phyloP scores from a whole-genome alignment of 176 grass and related monocot species.

The Bonia amplexicaulis region DNA sequence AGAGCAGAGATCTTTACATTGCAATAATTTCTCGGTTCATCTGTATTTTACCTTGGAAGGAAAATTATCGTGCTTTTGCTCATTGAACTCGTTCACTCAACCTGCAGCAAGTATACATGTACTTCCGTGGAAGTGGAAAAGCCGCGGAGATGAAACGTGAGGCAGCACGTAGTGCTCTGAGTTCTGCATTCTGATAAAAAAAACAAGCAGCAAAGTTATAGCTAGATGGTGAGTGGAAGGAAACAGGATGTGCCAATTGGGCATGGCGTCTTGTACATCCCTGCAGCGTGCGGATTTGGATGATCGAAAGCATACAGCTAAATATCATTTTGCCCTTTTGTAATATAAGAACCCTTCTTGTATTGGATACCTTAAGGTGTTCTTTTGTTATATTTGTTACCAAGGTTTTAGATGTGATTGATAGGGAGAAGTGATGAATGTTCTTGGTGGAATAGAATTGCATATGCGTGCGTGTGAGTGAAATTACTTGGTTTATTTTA shows the following conservation, averaged over 20 bases:
- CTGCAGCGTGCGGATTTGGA: conserved; percentile 10
- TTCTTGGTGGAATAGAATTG: conserved; percentile 9
- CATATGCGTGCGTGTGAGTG: background rate
- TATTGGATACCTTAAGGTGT: background rate
- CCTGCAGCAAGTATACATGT: conserved; percentile 92
- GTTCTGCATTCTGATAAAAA: conserved; percentile 63
- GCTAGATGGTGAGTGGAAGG: conserved; percentile 21
- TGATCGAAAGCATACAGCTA: background rate
- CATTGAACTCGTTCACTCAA: background rate
- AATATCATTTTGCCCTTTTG: conserved; percentile 26
- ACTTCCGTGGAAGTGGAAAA: conserved; percentile 93
- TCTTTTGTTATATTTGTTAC: conserved; percentile 5
- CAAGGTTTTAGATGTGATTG: conserved; percentile 31
- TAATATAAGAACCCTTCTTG: conserved; percentile 27
- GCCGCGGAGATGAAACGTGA: conserved; percentile 69
- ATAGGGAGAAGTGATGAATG: background rate
- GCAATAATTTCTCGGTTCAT: background rate
- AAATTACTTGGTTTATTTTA: background rate
- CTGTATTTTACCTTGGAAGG: too few relatives aligned
- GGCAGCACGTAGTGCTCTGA: conserved; percentile 66
- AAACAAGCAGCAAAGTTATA: background rate
- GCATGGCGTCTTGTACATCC: conserved; percentile 23
- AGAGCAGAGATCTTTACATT: background rate
- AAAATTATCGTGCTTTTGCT: background rate
- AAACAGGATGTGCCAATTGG: background rate